Base-by-base conservation (phyloP, 768 basidiomycete genomes). In the Mrakia gelida region DNA sequence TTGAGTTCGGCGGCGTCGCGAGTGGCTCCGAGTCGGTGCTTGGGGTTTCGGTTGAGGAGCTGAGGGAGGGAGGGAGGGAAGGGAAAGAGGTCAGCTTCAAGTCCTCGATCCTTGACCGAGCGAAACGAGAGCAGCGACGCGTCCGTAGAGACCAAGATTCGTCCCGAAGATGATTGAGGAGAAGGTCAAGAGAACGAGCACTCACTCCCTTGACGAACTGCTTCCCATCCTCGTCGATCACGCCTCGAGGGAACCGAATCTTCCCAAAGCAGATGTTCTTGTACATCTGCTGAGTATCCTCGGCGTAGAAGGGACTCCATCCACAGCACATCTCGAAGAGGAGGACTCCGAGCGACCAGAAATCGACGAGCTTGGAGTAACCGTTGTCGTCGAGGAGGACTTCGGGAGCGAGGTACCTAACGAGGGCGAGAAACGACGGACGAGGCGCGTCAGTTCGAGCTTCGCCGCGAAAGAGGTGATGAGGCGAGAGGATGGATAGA, bases 251-350 rank as follows among this genome's bases (percentile, higher is more conserved):
- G 86, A 98, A 98, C 74, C 95, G 88, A 83, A 98, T 98, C 88
- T 98, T 98, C 79, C 97, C 97, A 84, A 98, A 99, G 84, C 95
- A 97, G 81, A 93, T 94, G 85, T 92, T 79, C 61, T 95, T 95
- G 87, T 99, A 99, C 97, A 99, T 99, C 85, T 96, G 93, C 84
- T 99, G 96, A 6, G 94, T 97, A 83, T 99, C 97, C 82, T 99
- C 97, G 26, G 96, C 95, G 82, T 98, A 99, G 86, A 98, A 99
- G 61, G 97, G 97, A 83, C 92, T 94, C 97, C 97, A 98, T 9
- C 97, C 97, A 81, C 97, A 99, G 82, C 97, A 98, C 97, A 99
- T 99, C 86, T 99, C 97, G 83, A 98, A 99, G 32, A 99, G 87
- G 45, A 99, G 87, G 1, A 98, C 97, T 49, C 95, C 96, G 28